Evolutionary conservation across 306 rosid genomes (phyloP).

Genomic region (Cajanus cajan): DNA sequence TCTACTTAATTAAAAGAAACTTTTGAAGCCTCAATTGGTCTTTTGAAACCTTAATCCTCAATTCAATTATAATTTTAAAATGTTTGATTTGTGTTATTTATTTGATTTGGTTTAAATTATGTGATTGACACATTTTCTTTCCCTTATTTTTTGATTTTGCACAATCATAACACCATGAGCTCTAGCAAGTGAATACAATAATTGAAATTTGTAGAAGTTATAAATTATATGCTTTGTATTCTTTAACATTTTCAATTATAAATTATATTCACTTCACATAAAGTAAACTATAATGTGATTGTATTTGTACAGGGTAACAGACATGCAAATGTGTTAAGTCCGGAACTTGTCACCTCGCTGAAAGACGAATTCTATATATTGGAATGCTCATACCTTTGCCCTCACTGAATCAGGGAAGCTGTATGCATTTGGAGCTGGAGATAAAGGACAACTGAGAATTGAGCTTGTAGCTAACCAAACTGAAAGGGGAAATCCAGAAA

Average conservation of each 20-base stretch:
- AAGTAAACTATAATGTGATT: constrained; percentile 21
- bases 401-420: constrained; percentile 91
- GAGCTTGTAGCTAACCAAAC: constrained; percentile 70
- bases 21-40: constrained; percentile 54
- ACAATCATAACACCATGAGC: too few species aligned
- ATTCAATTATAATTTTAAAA: too few species aligned
- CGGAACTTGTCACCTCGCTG: constrained; percentile 74
- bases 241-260: too few species aligned
- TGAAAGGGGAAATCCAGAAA: constrained; percentile 78
- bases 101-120: too few species aligned
- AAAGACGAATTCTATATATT: constrained; percentile 82
- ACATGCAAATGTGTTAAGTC: constrained; percentile 63
- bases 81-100: too few species aligned
- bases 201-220: too few species aligned
- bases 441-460: constrained; percentile 89
- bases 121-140: background rate
- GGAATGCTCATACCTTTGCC: constrained; percentile 97
- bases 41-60: too few species aligned
- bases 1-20: constrained; percentile 2
- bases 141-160: background rate
- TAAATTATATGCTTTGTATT: too few species aligned
- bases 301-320: constrained; percentile 57
- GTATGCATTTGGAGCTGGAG: constrained; percentile 90
- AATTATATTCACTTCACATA: background rate
- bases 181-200: too few species aligned